Evolutionary conservation across 495 filamentous ascomycete species (phyloP), one percentile per base, ranked within the genome.

Genomic region (Xylaria cubensis): DNA sequence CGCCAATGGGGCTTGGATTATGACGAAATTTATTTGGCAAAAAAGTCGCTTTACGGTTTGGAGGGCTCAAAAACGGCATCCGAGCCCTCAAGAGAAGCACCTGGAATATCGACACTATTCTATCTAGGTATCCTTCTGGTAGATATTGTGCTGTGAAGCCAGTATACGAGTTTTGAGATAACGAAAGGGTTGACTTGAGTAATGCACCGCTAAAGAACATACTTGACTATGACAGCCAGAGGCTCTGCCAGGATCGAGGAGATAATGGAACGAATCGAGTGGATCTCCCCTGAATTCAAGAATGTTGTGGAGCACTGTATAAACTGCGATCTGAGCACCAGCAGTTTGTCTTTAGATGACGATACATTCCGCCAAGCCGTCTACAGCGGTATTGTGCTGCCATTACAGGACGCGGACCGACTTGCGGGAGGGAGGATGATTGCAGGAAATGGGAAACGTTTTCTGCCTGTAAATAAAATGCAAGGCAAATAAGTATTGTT

Each of bases 271-370:
- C 65, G 36, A 67, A 58, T 67, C 50, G 65, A 67, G 36, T 56
- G 65, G 65, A 67, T 67, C 50, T 67, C 65, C 48, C n/a, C 34
- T 3, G 65, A 67, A 6, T 67, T 67, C 36, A 67, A n/a, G 12
- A 10, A 32, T 21, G 65, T 44, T 50, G 48, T 67, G 34, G 65
- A 67, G 36, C 65, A 67, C 50, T 67, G 65, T 58, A 67, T 67
- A 10, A 67, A 67, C 56, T 67, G 65, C 36, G 65, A 67, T 32
- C 39, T 67, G 4, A 50, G 5, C 3, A 21, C 51, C n/a, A 67
- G 21, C 36, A 56, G 34, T 17, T 58, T 67, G 1, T 67, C 50
- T 56, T 67, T 67, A 50, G 65, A 67, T 58, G 13, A 67, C 65
- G 65, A 56, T 56, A 4, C n/a, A 13, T 67, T 67, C 65, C 65